Evolutionary conservation across 2,329 filamentous ascomycete genomes (phyloP).

Genomic region (Diaporthe nobilis): DNA sequence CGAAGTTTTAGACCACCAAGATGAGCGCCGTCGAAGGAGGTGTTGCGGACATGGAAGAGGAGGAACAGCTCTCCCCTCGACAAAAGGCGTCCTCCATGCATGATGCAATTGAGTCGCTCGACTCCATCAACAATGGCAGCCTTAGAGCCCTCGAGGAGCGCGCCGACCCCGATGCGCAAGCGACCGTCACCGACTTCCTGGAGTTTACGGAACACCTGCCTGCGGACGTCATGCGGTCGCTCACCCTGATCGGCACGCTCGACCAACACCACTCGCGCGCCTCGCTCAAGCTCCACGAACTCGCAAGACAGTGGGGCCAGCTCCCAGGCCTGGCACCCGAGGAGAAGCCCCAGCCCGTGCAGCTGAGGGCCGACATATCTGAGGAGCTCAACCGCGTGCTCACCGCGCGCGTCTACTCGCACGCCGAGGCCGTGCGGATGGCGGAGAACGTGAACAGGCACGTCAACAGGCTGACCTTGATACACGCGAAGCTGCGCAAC

Average conservation of each 20-base stretch:
- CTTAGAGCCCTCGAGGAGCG: slow-evolving; percentile 65
- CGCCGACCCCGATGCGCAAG: slow-evolving; percentile 76
- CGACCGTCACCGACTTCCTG: slow-evolving; percentile 79
- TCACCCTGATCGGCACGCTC: slow-evolving; percentile 76
- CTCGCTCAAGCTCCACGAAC: slow-evolving; percentile 67
- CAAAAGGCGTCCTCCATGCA: slow-evolving; percentile 52
- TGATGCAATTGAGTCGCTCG: slow-evolving; percentile 50
- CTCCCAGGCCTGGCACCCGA: slow-evolving; percentile 65
- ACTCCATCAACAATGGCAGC: slow-evolving; percentile 51
- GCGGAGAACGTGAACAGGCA: slow-evolving; percentile 74
- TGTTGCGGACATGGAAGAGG: slow-evolving; percentile 47
- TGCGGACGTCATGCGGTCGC: slow-evolving; percentile 75
- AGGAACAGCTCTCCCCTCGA: slow-evolving; percentile 53
- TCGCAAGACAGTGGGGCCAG: slow-evolving; percentile 70
- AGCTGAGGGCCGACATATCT: slow-evolving; percentile 73
- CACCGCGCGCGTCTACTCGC: slow-evolving; percentile 69
- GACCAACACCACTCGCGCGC: slow-evolving; percentile 71
- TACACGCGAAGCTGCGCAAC: slow-evolving; percentile 70
- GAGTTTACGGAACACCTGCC: slow-evolving; percentile 80
- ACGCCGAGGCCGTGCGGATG: slow-evolving; percentile 75
- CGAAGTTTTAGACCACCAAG: neutral
- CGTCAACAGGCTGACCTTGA: slow-evolving; percentile 70
- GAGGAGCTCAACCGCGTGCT: slow-evolving; percentile 68
- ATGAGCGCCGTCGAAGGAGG: slow-evolving; percentile 45
- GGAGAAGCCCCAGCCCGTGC: slow-evolving; percentile 62